A percentile compares a stretch with the other conserved stretches of the same genome.
These are phyloP conservation scores for Ceratocystis albifundus DNA, from an alignment of 2,329 filamentous ascomycete genomes.

Conservation along the genomic window DNA sequence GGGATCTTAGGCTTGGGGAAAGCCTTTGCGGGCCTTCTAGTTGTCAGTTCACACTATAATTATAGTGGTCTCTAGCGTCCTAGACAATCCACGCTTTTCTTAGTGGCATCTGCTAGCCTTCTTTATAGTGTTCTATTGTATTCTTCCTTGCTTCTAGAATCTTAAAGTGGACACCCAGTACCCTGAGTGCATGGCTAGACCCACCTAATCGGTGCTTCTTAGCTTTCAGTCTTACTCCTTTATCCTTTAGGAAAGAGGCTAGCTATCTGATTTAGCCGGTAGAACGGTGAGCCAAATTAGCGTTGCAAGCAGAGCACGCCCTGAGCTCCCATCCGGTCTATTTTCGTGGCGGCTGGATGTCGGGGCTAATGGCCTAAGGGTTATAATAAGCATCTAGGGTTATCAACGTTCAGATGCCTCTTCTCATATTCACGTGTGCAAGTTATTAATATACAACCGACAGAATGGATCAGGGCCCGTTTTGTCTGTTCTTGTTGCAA, in stretches of 20 bases:
- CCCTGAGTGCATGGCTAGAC: background rate
- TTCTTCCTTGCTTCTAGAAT: slow-evolving; percentile 6
- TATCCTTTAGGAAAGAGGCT: background rate
- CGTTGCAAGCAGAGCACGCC: too few species aligned
- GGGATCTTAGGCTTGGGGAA: background rate
- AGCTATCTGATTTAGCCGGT: background rate
- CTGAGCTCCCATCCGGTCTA: background rate
- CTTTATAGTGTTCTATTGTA: background rate
- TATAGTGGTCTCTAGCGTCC: background rate
- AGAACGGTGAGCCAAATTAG: background rate
- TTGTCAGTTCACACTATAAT: background rate
- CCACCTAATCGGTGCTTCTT: slow-evolving; percentile 2
- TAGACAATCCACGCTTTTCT: background rate
- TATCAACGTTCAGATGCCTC: too few species aligned
- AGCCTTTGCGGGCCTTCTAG: slow-evolving; percentile 2
- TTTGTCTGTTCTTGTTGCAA: too few species aligned
- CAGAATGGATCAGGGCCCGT: too few species aligned
- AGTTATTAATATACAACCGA: background rate
- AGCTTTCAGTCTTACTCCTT: background rate
- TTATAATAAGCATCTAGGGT: too few species aligned
- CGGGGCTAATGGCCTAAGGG: background rate
- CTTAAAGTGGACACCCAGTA: background rate
- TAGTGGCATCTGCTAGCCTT: background rate
- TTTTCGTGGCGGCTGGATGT: background rate
- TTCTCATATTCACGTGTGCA: background rate